phyloP scores from a whole-genome alignment of 257 asterid species.

The Ligustrum vulgare region DNA sequence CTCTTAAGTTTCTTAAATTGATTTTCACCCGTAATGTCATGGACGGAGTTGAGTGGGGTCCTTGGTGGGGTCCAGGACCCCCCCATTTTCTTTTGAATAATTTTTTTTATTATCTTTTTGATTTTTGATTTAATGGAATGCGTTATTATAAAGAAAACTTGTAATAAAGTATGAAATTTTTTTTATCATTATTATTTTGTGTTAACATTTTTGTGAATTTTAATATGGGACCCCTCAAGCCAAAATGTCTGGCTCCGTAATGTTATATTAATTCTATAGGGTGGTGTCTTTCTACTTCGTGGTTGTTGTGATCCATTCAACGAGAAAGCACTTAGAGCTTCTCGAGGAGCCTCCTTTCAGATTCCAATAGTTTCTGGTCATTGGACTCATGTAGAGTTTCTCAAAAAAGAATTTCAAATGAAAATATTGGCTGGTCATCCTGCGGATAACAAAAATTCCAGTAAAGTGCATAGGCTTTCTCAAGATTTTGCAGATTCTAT shows the following conservation, averaged over 20 bases:
- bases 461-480: conserved; percentile 43
- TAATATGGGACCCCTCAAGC: too few relatives aligned
- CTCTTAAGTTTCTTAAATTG: not conserved
- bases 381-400: conserved; percentile 53
- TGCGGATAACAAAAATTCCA: conserved; percentile 29
- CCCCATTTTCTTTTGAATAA: too few relatives aligned
- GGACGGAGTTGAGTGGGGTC: too few relatives aligned
- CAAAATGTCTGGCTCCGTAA: too few relatives aligned
- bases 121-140: too few relatives aligned
- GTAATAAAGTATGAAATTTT: too few relatives aligned
- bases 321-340: conserved; percentile 87
- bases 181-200: too few relatives aligned
- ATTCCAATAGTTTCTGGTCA: conserved; percentile 76
- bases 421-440: conserved; percentile 88
- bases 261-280: conserved; percentile 38
- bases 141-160: too few relatives aligned
- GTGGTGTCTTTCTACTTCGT: conserved; percentile 77
- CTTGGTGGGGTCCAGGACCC: too few relatives aligned
- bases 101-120: too few relatives aligned
- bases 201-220: too few relatives aligned
- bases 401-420: conserved; percentile 50
- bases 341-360: conserved; percentile 94
- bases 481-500: conserved; percentile 55
- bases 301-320: conserved; percentile 99
- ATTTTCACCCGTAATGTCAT: not conserved